Percentiles rank a stretch among this genome's conserved stretches.
Evolutionary conservation across 2,329 filamentous ascomycete genomes (phyloP).

Genomic region (Fusarium longipes): DNA sequence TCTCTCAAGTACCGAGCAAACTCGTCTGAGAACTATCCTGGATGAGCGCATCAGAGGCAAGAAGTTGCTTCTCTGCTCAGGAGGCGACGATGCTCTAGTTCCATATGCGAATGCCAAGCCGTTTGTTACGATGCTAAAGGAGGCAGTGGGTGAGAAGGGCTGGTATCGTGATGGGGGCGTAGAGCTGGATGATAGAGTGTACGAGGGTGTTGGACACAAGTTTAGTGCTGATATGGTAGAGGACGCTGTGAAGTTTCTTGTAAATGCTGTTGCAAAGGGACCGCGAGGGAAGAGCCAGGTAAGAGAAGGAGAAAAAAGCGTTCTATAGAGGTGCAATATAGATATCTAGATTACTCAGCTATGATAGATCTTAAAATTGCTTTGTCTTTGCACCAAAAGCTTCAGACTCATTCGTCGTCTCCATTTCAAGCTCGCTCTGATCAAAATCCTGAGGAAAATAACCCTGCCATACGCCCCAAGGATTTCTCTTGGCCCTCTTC

Average conservation of each 20-base stretch:
- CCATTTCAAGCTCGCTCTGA: conserved; percentile 54
- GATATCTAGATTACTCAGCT: background rate
- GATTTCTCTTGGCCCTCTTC: conserved; percentile 63
- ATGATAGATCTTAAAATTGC: conserved; percentile 50
- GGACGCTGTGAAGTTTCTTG: conserved; percentile 73
- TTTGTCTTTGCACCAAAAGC: conserved; percentile 53
- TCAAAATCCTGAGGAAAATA: conserved; percentile 56
- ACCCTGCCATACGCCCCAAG: conserved; percentile 58
- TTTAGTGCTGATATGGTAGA: conserved; percentile 75
- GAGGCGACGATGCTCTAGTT: conserved; percentile 76
- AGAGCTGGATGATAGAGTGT: conserved; percentile 73
- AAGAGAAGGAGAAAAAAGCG: conserved; percentile 49
- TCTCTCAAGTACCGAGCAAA: conserved; percentile 53
- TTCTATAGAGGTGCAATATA: conserved; percentile 28
- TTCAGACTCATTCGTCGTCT: conserved; percentile 51
- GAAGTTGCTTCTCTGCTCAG: conserved; percentile 72
- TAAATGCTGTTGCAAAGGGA: conserved; percentile 56
- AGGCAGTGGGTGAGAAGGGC: conserved; percentile 54
- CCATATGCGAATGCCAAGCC: conserved; percentile 70
- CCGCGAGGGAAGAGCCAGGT: conserved; percentile 40
- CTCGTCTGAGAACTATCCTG: conserved; percentile 59
- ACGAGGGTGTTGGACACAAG: conserved; percentile 75
- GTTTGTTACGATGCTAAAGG: conserved; percentile 71
- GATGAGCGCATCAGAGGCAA: conserved; percentile 68
- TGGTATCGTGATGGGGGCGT: conserved; percentile 69